Conservation (phyloP, 2,329 filamentous ascomycete genomes). For the Paraphoma chrysanthemicola region DNA sequence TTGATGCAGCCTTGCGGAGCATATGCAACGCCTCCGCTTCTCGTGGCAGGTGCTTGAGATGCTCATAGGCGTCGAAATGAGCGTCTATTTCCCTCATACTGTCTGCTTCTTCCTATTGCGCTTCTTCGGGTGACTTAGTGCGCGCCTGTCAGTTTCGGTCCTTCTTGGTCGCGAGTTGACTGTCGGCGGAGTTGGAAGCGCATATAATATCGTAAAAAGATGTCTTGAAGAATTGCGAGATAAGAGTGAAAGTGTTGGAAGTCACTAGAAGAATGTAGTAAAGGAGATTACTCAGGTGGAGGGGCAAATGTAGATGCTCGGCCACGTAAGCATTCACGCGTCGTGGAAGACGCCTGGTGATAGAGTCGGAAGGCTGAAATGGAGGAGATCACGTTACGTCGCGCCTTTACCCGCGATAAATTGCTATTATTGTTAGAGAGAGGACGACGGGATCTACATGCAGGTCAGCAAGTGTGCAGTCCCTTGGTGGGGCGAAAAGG, state of each 20-base stretch:
- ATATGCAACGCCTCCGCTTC: constrained; percentile 59
- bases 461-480: constrained; percentile 19
- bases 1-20: constrained; percentile 80
- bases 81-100: constrained; percentile 55
- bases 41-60: constrained; percentile 54
- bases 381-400: constrained; percentile 4
- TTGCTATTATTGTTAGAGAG: constrained; percentile 8
- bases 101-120: constrained; percentile 1
- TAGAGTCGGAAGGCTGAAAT: constrained; percentile 12
- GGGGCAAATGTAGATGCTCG: constrained; percentile 18
- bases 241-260: not conserved
- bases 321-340: constrained; percentile 40
- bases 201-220: not conserved
- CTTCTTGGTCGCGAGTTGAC: too few relatives aligned
- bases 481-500: constrained; percentile 11
- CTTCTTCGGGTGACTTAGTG: not conserved
- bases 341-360: constrained; percentile 16
- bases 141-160: too few relatives aligned
- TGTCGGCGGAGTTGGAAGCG: too few relatives aligned
- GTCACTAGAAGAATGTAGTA: not conserved
- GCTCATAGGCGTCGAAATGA: constrained; percentile 59
- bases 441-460: constrained; percentile 15
- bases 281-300: constrained; percentile 11
- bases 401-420: constrained; percentile 7
- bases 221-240: not conserved